phyloP scores from a whole-genome alignment of 202 grass and related monocot species.

The Bolboschoenoplectus hybrid region DNA sequence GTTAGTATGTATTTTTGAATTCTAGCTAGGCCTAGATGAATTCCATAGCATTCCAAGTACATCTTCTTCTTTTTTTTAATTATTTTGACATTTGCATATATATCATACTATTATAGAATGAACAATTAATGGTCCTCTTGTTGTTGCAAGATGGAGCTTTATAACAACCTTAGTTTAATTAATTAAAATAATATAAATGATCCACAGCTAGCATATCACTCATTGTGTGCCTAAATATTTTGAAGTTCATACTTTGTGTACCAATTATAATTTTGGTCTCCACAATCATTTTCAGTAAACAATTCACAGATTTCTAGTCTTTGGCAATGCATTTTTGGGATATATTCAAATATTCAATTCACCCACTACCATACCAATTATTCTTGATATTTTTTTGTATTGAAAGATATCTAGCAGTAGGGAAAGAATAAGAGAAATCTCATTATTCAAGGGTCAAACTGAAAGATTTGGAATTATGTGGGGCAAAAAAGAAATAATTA shows the following conservation, averaged over 20 bases:
- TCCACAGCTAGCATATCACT: background rate
- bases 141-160: conserved; percentile 6
- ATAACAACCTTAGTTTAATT: background rate
- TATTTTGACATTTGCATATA: conserved; percentile 1
- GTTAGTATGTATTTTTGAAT: too few species aligned
- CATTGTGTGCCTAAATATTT: background rate
- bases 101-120: background rate
- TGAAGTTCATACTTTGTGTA: background rate
- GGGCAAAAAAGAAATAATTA: background rate
- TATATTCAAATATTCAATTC: background rate
- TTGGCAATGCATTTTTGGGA: background rate
- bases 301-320: background rate
- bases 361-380: background rate
- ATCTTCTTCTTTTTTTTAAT: background rate
- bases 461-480: background rate
- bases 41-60: too few species aligned
- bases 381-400: background rate
- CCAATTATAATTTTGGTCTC: background rate
- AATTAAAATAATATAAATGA: background rate
- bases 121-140: background rate
- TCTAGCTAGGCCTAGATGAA: too few species aligned
- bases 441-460: background rate
- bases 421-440: background rate
- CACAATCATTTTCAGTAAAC: conserved; percentile 1
- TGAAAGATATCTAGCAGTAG: background rate